Percentiles rank a stretch among this genome's conserved stretches.
These are phyloP conservation scores for Chalciporus sphaerocephalus DNA, from an alignment of 768 basidiomycete species.

Conservation along the genomic window DNA sequence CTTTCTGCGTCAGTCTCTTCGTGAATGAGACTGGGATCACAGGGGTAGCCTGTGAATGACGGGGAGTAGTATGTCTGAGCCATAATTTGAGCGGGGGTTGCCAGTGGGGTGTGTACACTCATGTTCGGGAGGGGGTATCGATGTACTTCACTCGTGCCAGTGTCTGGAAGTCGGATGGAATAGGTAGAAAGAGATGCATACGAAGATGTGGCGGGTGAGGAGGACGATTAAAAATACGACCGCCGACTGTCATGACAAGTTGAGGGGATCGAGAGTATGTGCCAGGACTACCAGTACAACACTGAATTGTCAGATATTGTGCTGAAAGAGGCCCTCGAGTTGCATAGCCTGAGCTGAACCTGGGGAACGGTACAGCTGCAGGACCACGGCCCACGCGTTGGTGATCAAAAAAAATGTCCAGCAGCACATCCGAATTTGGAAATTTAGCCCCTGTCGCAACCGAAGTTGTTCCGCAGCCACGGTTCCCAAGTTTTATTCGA, in stretches of 20 bases:
- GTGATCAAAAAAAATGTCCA: too few species aligned
- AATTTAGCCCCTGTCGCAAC: too few species aligned
- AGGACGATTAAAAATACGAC: not conserved
- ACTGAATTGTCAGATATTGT: not conserved
- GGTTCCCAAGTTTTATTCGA: too few species aligned
- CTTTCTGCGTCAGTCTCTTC: slow-evolving; percentile 2
- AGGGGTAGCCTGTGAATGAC: not conserved
- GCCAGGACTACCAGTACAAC: not conserved
- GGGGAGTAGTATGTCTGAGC: not conserved
- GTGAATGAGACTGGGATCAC: not conserved
- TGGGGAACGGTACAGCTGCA: too few species aligned
- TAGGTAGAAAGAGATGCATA: too few species aligned
- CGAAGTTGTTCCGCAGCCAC: too few species aligned
- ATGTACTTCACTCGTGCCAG: not conserved
- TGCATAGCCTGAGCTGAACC: too few species aligned
- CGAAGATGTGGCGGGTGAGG: not conserved
- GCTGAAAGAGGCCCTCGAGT: too few species aligned
- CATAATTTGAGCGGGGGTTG: not conserved
- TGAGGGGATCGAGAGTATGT: not conserved
- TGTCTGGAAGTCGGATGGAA: not conserved
- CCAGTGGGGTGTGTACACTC: not conserved
- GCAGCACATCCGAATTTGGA: too few species aligned
- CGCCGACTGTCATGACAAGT: not conserved
- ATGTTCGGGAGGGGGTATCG: not conserved
- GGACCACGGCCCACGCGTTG: too few species aligned